phyloP scores from a whole-genome alignment of 108 stramenopile species.

The Skeletonema costatum region DNA sequence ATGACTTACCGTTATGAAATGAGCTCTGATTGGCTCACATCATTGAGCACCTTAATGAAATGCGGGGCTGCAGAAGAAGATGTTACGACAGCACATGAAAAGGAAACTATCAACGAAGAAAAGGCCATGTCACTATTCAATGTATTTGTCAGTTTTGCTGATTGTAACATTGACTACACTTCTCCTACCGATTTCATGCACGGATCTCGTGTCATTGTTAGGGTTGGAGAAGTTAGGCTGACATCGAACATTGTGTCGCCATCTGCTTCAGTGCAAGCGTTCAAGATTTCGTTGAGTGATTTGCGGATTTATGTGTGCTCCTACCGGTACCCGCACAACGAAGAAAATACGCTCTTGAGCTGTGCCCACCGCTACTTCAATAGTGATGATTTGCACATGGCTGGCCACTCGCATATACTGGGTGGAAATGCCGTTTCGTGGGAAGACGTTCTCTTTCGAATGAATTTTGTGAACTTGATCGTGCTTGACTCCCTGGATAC shows the following conservation, averaged over 20 bases:
- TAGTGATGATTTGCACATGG: conserved; percentile 19
- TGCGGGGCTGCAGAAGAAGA: neutral
- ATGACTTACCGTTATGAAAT: conserved; percentile 66
- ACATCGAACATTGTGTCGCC: conserved; percentile 77
- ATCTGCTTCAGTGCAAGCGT: conserved; percentile 48
- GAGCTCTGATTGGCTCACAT: conserved; percentile 57
- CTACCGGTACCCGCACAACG: conserved; percentile 48
- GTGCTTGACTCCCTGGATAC: conserved; percentile 67
- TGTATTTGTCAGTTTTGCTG: conserved; percentile 65
- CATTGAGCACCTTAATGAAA: conserved; percentile 35
- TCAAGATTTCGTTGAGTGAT: conserved; percentile 67
- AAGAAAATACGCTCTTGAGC: conserved; percentile 62
- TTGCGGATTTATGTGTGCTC: conserved; percentile 56
- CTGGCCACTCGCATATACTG: neutral
- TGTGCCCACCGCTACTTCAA: conserved; percentile 34
- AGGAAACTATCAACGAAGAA: neutral
- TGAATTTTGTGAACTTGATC: conserved; percentile 66
- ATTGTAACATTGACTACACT: conserved; percentile 79
- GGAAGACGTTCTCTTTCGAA: conserved; percentile 53
- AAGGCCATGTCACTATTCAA: conserved; percentile 15
- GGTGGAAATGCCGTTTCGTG: conserved; percentile 22
- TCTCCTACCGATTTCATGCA: conserved; percentile 50
- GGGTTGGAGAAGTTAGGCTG: conserved; percentile 71
- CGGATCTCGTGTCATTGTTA: conserved; percentile 56
- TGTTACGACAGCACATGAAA: conserved; percentile 6